A percentile compares a stretch with the other conserved stretches of the same genome.
Evolutionary conservation across 306 rosid genomes (phyloP).

Genomic region (Echinosophora koreensis): DNA sequence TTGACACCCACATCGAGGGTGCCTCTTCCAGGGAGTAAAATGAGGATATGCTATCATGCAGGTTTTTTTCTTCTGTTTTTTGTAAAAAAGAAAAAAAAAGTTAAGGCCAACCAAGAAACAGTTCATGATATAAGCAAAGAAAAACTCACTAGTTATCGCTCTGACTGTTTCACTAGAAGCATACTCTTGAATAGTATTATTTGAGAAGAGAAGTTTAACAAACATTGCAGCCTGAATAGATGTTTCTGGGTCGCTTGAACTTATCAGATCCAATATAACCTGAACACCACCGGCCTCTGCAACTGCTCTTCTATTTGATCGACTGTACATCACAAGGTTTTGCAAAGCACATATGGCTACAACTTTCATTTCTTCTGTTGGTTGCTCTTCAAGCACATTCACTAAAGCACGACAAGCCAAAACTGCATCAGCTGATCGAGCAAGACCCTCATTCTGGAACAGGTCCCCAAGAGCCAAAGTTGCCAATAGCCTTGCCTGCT

Average conservation of each 20-base stretch:
- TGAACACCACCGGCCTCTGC: slow-evolving; percentile 99
- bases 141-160: slow-evolving; percentile 86
- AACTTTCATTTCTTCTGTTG: slow-evolving; percentile 99
- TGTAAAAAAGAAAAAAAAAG: neutral
- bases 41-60: slow-evolving; percentile 1
- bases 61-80: neutral
- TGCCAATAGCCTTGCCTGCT: slow-evolving; percentile 94
- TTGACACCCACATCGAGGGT: neutral
- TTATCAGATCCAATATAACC: slow-evolving; percentile 94
- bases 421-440: slow-evolving; percentile 94
- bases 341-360: slow-evolving; percentile 98
- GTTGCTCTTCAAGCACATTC: slow-evolving; percentile 98
- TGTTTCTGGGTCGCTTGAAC: slow-evolving; percentile 94
- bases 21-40: slow-evolving; percentile 14
- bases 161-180: slow-evolving; percentile 99
- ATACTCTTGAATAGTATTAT: slow-evolving; percentile 96
- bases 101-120: slow-evolving; percentile 22
- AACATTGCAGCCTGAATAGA: slow-evolving; percentile 98
- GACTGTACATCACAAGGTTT: slow-evolving; percentile 98
- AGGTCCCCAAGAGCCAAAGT: slow-evolving; percentile 98
- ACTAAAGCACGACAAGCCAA: slow-evolving; percentile 98
- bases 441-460: slow-evolving; percentile 94
- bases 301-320: slow-evolving; percentile 95
- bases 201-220: slow-evolving; percentile 93
- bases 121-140: slow-evolving; percentile 42